Percentiles rank a stretch among this genome's conserved stretches.
Evolutionary conservation across 768 basidiomycete species (phyloP).

Genomic region (Coprinopsis sp.): DNA sequence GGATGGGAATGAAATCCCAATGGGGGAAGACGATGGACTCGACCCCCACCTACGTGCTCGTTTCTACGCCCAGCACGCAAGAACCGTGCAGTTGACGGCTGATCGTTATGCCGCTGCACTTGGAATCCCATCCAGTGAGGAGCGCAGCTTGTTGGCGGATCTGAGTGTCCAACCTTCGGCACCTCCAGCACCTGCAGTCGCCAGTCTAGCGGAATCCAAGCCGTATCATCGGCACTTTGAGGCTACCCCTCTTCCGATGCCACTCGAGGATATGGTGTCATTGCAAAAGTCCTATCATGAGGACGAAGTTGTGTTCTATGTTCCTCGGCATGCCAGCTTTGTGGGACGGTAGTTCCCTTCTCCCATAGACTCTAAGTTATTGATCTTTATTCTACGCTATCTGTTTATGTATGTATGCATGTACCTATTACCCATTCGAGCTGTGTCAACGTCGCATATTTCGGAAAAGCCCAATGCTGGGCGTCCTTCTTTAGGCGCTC

Average conservation of each 20-base stretch:
- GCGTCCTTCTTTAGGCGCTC: too few species aligned
- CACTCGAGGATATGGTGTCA: constrained; percentile 46
- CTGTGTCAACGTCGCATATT: too few species aligned
- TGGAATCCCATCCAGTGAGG: too few species aligned
- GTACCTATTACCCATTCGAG: too few species aligned
- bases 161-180: too few species aligned
- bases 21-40: constrained; percentile 57
- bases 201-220: background rate
- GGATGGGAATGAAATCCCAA: constrained; percentile 61
- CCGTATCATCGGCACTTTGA: background rate
- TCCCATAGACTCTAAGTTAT: background rate
- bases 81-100: too few species aligned
- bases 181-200: too few species aligned
- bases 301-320: constrained; percentile 21
- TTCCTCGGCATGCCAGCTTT: constrained; percentile 33
- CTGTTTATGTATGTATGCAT: too few species aligned
- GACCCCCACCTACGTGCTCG: constrained; percentile 48
- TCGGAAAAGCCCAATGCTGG: too few species aligned
- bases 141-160: too few species aligned
- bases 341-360: constrained; percentile 33
- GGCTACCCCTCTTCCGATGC: constrained; percentile 52
- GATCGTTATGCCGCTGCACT: too few species aligned
- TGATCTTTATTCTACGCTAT: constrained; percentile 1
- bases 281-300: constrained; percentile 15
- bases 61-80: constrained; percentile 17